Evolutionary conservation across 1,284 basidiomycete species (phyloP), one percentile per base, ranked within the genome.

Genomic region (Marasmius sp.): DNA sequence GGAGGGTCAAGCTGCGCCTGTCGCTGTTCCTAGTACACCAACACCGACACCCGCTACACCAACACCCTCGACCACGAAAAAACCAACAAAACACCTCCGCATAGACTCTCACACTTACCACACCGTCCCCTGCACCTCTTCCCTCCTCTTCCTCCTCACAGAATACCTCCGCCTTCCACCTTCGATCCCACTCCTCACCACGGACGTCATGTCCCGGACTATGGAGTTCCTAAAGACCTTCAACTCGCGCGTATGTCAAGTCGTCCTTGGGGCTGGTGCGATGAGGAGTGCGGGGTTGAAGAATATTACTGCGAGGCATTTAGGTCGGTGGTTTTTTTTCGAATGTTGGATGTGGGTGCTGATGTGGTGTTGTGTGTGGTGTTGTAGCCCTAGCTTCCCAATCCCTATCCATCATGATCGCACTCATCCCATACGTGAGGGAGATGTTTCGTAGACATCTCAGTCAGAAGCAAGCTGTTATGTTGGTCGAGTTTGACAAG

Each of bases 401-500:
- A 74, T 94, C 94, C 11, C 81, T 99, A 38, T 97, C 95, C 33
- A 90, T 97, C 71, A 91, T 98, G 81, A 92, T 96, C 69, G 88
- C 93, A n/a, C 87, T 99, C 53, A 94, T 99, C 61, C 95, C 96
- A 0, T 98, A 98, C 74, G 87, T 99, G 50, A 91, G 97, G 41
- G 96, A 98, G 77, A 91, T 92, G 16, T 93, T 98, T 72, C 84
- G 96, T 52, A 85, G 97, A 60, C 96, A 98, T 77, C 81, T 99
- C 53, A 95, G 87, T 71, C 84, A 89, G 56, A 95, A 95, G 75
- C 95, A 98, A 75, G 93, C 94, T 0, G 94, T 98, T 52, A 96
- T 99, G 89, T 82, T 99, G 47, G 87, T 95, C 37, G 97, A 99
- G 76, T 99, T 99, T 74, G 97, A 99, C 79, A 98, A 97, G 80